A percentile compares a stretch with the other conserved stretches of the same genome.
Evolutionary conservation across 2,329 filamentous ascomycete genomes (phyloP).

Genomic region (Leptodontidium sp.): DNA sequence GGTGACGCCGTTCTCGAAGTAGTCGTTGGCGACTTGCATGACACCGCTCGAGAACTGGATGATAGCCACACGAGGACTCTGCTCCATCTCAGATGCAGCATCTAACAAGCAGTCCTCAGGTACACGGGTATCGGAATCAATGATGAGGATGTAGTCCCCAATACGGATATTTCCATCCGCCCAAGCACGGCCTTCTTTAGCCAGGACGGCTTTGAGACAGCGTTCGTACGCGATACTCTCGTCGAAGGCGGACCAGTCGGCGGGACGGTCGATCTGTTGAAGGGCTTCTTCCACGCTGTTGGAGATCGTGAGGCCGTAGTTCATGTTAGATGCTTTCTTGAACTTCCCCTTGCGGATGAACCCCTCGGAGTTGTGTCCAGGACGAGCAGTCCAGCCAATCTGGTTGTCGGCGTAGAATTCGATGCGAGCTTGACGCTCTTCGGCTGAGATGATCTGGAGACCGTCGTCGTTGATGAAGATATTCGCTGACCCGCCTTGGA

Average conservation of each 20-base stretch:
- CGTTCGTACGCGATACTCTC: conserved; percentile 72
- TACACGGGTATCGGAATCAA: conserved; percentile 82
- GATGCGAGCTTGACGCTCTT: conserved; percentile 68
- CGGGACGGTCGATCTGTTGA: conserved; percentile 57
- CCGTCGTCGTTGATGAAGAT: conserved; percentile 78
- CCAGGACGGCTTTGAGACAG: conserved; percentile 70
- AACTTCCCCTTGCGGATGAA: conserved; percentile 68
- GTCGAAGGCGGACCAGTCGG: conserved; percentile 72
- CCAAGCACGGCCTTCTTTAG: conserved; percentile 75
- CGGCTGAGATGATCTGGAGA: conserved; percentile 70
- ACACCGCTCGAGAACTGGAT: conserved; percentile 80
- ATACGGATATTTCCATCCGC: conserved; percentile 87
- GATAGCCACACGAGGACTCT: conserved; percentile 79
- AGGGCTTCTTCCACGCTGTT: conserved; percentile 43
- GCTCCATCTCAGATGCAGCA: conserved; percentile 82
- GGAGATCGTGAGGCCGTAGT: conserved; percentile 29
- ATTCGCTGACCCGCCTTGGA: conserved; percentile 68
- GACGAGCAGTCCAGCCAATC: conserved; percentile 75
- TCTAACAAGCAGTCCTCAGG: conserved; percentile 74
- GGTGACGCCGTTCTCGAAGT: conserved; percentile 74
- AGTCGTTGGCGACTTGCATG: conserved; percentile 79
- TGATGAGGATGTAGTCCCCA: conserved; percentile 82
- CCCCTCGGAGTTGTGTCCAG: conserved; percentile 64
- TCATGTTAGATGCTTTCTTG: conserved; percentile 41
- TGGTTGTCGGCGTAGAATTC: conserved; percentile 74